These are phyloP conservation scores for Geranium incanum DNA, from an alignment of 441 rosid species.

Conservation along the genomic window DNA sequence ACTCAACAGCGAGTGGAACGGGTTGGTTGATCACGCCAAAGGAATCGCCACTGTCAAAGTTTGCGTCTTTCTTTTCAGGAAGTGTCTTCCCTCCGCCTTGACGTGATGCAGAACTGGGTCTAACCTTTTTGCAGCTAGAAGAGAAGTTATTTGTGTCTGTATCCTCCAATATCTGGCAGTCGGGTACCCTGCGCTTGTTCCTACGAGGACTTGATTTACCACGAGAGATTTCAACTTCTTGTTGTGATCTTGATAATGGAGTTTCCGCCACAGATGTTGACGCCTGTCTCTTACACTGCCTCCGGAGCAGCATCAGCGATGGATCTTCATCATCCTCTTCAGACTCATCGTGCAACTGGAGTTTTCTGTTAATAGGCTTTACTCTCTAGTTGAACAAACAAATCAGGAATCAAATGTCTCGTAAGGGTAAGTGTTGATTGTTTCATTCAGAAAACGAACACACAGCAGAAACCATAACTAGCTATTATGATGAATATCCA, in stretches of 20 bases:
- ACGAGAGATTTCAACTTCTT: background rate
- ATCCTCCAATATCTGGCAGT: background rate
- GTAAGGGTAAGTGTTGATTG: background rate
- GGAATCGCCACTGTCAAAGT: background rate
- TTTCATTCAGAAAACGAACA: background rate
- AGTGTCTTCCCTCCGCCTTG: slow-evolving; percentile 3
- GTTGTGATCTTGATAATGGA: background rate
- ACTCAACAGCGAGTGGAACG: background rate
- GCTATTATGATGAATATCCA: background rate
- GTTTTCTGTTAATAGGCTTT: background rate
- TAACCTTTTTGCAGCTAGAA: background rate
- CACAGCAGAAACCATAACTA: background rate
- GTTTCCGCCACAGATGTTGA: background rate
- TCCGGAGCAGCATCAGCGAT: background rate
- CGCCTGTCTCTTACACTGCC: background rate
- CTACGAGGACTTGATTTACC: background rate
- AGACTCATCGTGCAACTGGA: background rate
- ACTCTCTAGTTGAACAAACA: background rate
- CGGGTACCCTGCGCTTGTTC: background rate
- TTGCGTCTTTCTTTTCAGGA: background rate
- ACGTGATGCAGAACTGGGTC: background rate
- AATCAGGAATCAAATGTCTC: background rate
- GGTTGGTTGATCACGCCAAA: background rate
- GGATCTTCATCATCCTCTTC: background rate
- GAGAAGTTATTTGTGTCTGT: background rate